These are phyloP conservation scores for Trichocladium antarcticum DNA, from an alignment of 495 filamentous ascomycete species.

Conservation along the genomic window DNA sequence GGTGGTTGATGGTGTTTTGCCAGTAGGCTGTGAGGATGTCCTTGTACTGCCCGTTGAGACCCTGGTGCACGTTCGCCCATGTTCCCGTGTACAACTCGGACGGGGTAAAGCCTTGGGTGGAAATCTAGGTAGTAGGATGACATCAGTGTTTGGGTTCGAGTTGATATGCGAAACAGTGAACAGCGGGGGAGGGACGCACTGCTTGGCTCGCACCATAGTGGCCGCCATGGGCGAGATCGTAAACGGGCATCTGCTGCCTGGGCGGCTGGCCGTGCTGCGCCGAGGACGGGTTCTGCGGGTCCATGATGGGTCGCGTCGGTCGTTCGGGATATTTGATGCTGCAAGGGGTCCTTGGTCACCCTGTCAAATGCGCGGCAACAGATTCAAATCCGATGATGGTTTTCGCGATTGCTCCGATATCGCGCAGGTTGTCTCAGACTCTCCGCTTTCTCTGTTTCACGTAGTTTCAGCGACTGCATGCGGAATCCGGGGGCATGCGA, in stretches of 20 bases:
- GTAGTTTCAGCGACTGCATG: background rate
- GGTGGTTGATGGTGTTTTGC: slow-evolving; percentile 92
- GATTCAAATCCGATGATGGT: background rate
- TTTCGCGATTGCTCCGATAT: background rate
- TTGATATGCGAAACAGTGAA: background rate
- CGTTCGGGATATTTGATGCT: background rate
- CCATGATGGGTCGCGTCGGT: slow-evolving; percentile 28
- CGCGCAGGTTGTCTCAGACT: background rate
- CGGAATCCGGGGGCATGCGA: background rate
- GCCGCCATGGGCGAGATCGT: slow-evolving; percentile 72
- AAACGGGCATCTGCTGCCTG: slow-evolving; percentile 43
- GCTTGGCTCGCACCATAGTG: slow-evolving; percentile 84
- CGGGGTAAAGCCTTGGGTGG: slow-evolving; percentile 68
- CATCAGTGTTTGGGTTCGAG: slow-evolving; percentile 1
- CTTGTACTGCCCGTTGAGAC: slow-evolving; percentile 81
- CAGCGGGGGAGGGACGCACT: slow-evolving; percentile 42
- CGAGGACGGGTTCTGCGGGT: slow-evolving; percentile 36
- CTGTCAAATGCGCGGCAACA: background rate
- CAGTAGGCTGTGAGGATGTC: slow-evolving; percentile 97
- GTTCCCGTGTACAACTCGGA: slow-evolving; percentile 84
- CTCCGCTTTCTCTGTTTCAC: background rate
- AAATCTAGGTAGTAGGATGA: slow-evolving; percentile 18
- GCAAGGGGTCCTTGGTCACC: background rate
- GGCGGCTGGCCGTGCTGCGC: slow-evolving; percentile 37
- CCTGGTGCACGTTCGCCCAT: slow-evolving; percentile 97